Base-by-base conservation (phyloP, 495 filamentous ascomycete species). In the Daldinia caldariorum region DNA sequence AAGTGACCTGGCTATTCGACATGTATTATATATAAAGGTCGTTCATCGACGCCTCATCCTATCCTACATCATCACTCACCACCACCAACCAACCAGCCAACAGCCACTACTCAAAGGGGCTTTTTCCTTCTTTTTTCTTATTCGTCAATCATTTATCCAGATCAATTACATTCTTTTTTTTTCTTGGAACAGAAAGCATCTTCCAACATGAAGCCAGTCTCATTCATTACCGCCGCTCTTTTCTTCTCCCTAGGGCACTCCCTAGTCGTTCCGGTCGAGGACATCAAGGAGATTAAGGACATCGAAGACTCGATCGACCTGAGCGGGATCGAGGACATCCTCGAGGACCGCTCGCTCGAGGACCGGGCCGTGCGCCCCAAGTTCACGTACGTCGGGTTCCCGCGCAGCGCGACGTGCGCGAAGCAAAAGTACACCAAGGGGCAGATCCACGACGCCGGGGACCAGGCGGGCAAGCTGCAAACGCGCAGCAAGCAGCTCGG, bases 381-480 rank as follows among this genome's bases (percentile, higher is more conserved):
- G 55, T 58, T 58, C 63, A 66, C 18, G 5, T 58, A 63, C 63
- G 70, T 53, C 13, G 47, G 38, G 20, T 67, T 60, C 54, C 63
- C 76, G 41, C 7, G 18, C 35, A 62, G 35, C 18, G 58, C 70
- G 0, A 65, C 65, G 6, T 78, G 76, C 65, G 74, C 69, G 6
- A 60, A 13, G 37, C 51, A 56, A 18, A 69, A 26, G 37, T 76
- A 73, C 67, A 67, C 14, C 34, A 34, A 49, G 6, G 10, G 58
- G 26, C 49, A 71, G 16, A 41, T 78, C 34, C 63, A 73, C 45
- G 74, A 64, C 32, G 74, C 76, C 45, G 66, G 61, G 0, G 58
- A 62, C 58, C 60, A 76, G 45, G 76, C 63, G 6, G 74, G 76
- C 60, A 63, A 66, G 9, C 67, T 78, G 10, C 9, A 65, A 22